Base-by-base conservation (phyloP, 495 filamentous ascomycete species). In the Hypoxylon lenormandii region DNA sequence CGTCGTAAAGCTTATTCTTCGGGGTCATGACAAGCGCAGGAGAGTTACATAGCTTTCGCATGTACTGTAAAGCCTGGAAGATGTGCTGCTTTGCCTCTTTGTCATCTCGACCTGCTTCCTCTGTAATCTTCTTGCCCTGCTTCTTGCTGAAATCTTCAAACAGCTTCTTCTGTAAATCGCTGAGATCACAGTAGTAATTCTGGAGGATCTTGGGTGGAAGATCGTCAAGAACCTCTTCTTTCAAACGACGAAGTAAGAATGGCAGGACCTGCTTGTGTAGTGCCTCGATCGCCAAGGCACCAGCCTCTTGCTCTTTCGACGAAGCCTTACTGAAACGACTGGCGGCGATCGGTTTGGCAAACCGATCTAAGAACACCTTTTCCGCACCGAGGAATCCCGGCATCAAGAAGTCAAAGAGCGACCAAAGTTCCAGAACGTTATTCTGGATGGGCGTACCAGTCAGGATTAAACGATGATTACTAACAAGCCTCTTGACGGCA, bases 141-240 rank as follows among this genome's bases (percentile, higher is more conserved):
- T 91, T 94, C 85, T 93, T 95, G 22, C 87, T 90, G 80, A 98
- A 98, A 74, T 97, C 93, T 45, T 98, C 95, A 72, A 97, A 98
- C 2, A 98, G 87, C 77, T 90, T 94, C 80, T 89, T 92, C 77
- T 98, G 95, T 22, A 98, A 82, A 26, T 97, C 95, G 78, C 92
- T 96, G 23, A 97, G 93, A 77, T 98, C 95, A 77, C 95, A 98
- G 82, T 98, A 98, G 82, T 98, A 98, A 77, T 98, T 98, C 73
- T 98, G 95, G 16, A 98, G 85, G 72, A 98, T 98, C 86, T 98
- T 98, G 11, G 95, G 95, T 4, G 95, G 95, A 43, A 98, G 85
- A 69, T 98, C 95, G 68, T 98, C 91, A 45, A 98, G 83, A 6
- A 98, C 95, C 76, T 98, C 95, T 79, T 98, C 95, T 81, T 98